Percentiles rank a stretch among this genome's conserved stretches.
phyloP scores from a whole-genome alignment of 1,139 yeast species.

The Nakaseomyces delphensis region DNA sequence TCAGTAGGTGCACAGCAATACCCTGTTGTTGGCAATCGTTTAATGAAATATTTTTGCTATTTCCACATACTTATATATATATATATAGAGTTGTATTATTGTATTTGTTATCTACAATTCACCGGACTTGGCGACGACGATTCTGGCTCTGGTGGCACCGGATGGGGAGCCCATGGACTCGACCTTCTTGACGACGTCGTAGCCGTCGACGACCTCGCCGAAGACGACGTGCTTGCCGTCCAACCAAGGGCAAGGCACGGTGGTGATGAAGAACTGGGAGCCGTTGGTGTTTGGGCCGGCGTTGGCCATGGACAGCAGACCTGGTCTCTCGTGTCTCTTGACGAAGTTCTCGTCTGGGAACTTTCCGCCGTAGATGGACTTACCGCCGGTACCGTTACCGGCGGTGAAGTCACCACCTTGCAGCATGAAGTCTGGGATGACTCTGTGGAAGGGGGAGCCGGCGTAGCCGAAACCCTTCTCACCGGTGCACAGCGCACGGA shows the following conservation, averaged over 20 bases:
- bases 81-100: too few relatives aligned
- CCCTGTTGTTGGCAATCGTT: too few relatives aligned
- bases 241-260: constrained; percentile 92
- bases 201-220: constrained; percentile 91
- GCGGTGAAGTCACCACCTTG: constrained; percentile 99
- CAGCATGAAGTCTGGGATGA: constrained; percentile 95
- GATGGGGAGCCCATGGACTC: constrained; percentile 77
- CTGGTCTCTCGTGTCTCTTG: constrained; percentile 83
- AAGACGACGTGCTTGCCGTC: constrained; percentile 99
- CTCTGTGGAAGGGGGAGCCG: constrained; percentile 94
- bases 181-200: constrained; percentile 83
- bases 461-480: constrained; percentile 96
- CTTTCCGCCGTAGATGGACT: constrained; percentile 93
- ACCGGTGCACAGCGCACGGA: constrained; percentile 94
- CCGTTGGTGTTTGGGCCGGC: constrained; percentile 99
- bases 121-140: constrained; percentile 79
- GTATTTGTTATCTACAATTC: constrained; percentile 62
- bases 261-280: constrained; percentile 97
- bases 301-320: constrained; percentile 96
- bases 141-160: constrained; percentile 74
- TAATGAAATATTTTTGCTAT: too few relatives aligned
- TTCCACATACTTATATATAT: too few relatives aligned
- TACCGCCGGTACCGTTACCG: constrained; percentile 97
- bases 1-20: too few relatives aligned
- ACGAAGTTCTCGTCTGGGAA: constrained; percentile 93